These are phyloP conservation scores for Suillus fuscotomentosus DNA, from an alignment of 768 basidiomycete species.

Conservation along the genomic window DNA sequence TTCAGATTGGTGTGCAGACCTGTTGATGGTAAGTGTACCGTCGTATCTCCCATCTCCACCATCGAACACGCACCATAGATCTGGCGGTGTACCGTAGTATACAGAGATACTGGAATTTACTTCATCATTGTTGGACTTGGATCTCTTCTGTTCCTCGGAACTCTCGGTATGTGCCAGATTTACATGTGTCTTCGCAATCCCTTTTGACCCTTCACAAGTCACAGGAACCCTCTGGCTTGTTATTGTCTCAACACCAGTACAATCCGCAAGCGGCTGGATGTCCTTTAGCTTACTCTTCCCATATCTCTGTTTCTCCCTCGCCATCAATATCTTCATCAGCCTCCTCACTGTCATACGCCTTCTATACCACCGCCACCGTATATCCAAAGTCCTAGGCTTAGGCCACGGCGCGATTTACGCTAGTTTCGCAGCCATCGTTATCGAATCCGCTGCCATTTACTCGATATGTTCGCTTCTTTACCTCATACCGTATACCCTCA, in stretches of 20 bases:
- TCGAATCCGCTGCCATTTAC: conserved; percentile 35
- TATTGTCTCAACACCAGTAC: conserved; percentile 24
- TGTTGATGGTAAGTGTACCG: conserved; percentile 24
- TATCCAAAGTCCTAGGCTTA: conserved; percentile 25
- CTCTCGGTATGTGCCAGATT: conserved; percentile 18
- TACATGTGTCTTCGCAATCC: neutral
- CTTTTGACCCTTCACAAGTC: conserved; percentile 14
- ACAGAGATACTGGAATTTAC: conserved; percentile 26
- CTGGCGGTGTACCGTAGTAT: conserved; percentile 33
- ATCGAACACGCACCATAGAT: conserved; percentile 16
- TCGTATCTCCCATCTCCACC: no score
- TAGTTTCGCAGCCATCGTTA: conserved; percentile 33
- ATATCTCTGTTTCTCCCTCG: conserved; percentile 31
- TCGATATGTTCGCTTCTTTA: conserved; percentile 31
- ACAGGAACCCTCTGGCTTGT: conserved; percentile 29
- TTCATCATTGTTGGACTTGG: conserved; percentile 15
- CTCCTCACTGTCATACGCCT: conserved; percentile 31
- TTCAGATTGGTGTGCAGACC: conserved; percentile 31
- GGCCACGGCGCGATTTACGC: conserved; percentile 26
- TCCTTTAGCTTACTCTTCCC: conserved; percentile 33
- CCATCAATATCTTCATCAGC: conserved; percentile 31
- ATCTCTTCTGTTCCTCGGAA: conserved; percentile 20
- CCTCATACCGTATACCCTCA: conserved; percentile 25
- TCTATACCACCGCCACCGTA: conserved; percentile 26
- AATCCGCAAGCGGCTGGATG: conserved; percentile 23